These are phyloP conservation scores for Trypanosoma mega DNA, from an alignment of 208 protist species.

Conservation along the genomic window DNA sequence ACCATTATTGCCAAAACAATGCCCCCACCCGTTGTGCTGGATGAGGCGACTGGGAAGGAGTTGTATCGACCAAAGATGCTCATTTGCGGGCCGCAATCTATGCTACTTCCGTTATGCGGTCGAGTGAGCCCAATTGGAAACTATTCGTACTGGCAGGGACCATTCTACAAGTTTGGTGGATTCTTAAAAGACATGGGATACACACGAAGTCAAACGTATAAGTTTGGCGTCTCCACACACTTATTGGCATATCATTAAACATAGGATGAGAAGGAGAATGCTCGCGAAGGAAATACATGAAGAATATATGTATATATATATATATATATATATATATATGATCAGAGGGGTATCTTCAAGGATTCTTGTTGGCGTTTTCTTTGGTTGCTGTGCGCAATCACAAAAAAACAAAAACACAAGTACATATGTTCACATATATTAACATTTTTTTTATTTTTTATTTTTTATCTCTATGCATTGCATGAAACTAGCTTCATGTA, in stretches of 20 bases:
- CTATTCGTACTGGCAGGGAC: slow-evolving; percentile 77
- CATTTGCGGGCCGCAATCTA: slow-evolving; percentile 77
- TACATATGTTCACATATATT: too few relatives aligned
- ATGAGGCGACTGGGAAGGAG: slow-evolving; percentile 17
- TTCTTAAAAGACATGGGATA: slow-evolving; percentile 90
- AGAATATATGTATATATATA: slow-evolving; percentile 8
- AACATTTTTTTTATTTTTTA: slow-evolving; percentile 2
- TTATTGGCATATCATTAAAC: slow-evolving; percentile 65
- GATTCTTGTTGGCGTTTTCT: too few relatives aligned
- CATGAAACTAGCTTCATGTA: not conserved
- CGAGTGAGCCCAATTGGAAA: slow-evolving; percentile 58
- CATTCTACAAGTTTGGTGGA: slow-evolving; percentile 69
- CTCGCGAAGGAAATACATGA: not conserved
- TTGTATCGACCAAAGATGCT: slow-evolving; percentile 56
- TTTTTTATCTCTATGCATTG: slow-evolving; percentile 1
- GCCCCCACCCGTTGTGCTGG: slow-evolving; percentile 18
- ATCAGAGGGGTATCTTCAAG: too few relatives aligned
- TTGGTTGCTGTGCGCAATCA: too few relatives aligned
- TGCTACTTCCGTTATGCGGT: slow-evolving; percentile 72
- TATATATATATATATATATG: not conserved
- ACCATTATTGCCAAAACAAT: slow-evolving; percentile 33
- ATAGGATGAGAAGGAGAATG: not conserved
- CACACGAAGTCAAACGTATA: slow-evolving; percentile 75
- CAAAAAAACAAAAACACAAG: too few relatives aligned
- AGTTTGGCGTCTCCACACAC: slow-evolving; percentile 87